Evolutionary conservation across 225 moss, liverwort and hornwort genomes (phyloP).

Genomic region (Ulota crispa): DNA sequence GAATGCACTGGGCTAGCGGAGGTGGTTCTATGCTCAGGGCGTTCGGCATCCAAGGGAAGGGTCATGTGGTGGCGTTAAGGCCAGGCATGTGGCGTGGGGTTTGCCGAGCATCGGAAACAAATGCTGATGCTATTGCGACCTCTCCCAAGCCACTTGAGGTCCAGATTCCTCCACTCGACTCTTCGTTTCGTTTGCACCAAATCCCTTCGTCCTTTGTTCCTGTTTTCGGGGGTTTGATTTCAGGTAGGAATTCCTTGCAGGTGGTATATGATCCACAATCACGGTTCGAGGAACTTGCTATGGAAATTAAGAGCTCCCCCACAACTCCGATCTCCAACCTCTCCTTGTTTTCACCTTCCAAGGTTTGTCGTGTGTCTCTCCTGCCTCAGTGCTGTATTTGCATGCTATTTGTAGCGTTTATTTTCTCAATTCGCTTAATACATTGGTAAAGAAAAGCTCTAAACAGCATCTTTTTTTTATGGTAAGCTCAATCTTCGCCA

Average conservation of each 20-base stretch:
- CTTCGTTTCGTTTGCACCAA: not conserved
- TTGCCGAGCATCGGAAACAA: conserved; percentile 27
- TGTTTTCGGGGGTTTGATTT: not conserved
- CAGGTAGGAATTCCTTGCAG: conserved; percentile 15
- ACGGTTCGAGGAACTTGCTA: conserved; percentile 38
- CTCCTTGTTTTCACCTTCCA: conserved; percentile 84
- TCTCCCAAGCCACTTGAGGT: conserved; percentile 33
- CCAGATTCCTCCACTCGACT: not conserved
- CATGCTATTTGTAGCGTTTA: not conserved
- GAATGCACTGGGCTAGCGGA: conserved; percentile 9
- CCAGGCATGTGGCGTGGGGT: conserved; percentile 20
- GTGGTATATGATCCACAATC: conserved; percentile 44
- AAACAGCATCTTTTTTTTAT: not conserved
- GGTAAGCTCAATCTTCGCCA: not conserved
- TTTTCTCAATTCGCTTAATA: not conserved
- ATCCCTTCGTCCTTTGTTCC: not conserved
- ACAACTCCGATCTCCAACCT: conserved; percentile 44
- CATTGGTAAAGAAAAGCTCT: not conserved
- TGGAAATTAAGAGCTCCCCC: conserved; percentile 36
- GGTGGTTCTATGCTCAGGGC: not conserved
- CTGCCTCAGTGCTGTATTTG: not conserved
- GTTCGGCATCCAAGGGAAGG: conserved; percentile 18
- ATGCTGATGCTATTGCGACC: conserved; percentile 15
- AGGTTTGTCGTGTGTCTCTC: conserved; percentile 46
- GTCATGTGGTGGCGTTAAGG: conserved; percentile 15